Evolutionary conservation across 2,329 filamentous ascomycete genomes (phyloP).

Genomic region (Claviceps purpurea): DNA sequence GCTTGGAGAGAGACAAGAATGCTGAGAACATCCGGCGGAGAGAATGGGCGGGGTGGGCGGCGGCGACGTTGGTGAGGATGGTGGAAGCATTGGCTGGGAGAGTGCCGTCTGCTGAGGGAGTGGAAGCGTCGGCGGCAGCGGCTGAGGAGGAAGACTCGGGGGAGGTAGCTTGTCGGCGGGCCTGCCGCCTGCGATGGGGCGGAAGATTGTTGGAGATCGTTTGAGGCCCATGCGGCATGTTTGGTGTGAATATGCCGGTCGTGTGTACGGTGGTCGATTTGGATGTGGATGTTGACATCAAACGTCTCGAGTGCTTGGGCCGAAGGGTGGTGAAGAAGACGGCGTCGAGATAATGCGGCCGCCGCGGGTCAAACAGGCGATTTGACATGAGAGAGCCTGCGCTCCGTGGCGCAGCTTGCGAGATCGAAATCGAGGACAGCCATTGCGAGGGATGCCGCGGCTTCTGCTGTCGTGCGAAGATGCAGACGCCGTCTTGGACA

Average conservation of each 20-base stretch:
- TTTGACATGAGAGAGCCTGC: slow-evolving; percentile 23
- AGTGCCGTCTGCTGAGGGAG: slow-evolving; percentile 12
- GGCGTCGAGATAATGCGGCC: slow-evolving; percentile 22
- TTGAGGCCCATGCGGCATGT: slow-evolving; percentile 10
- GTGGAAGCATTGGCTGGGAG: slow-evolving; percentile 41
- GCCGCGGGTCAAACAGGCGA: slow-evolving; percentile 16
- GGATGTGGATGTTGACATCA: slow-evolving; percentile 15
- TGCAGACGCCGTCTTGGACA: slow-evolving; percentile 12
- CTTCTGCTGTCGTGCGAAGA: slow-evolving; percentile 8
- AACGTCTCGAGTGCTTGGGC: slow-evolving; percentile 13
- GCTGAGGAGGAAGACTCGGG: background rate
- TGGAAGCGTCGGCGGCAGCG: background rate
- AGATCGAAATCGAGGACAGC: slow-evolving; percentile 16
- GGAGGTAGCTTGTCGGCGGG: slow-evolving; percentile 13
- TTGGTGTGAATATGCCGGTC: slow-evolving; percentile 7
- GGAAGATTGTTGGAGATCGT: slow-evolving; percentile 16
- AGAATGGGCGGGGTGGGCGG: slow-evolving; percentile 35
- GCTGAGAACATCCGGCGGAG: slow-evolving; percentile 58
- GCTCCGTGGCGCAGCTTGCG: slow-evolving; percentile 12
- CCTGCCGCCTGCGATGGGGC: slow-evolving; percentile 21
- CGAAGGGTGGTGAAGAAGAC: slow-evolving; percentile 13
- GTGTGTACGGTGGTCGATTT: slow-evolving; percentile 6
- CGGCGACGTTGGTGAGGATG: slow-evolving; percentile 38
- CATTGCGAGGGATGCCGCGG: slow-evolving; percentile 12
- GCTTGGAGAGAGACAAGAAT: slow-evolving; percentile 87